Evolutionary conservation across 768 basidiomycete genomes (phyloP).

Genomic region (Russula lepida): DNA sequence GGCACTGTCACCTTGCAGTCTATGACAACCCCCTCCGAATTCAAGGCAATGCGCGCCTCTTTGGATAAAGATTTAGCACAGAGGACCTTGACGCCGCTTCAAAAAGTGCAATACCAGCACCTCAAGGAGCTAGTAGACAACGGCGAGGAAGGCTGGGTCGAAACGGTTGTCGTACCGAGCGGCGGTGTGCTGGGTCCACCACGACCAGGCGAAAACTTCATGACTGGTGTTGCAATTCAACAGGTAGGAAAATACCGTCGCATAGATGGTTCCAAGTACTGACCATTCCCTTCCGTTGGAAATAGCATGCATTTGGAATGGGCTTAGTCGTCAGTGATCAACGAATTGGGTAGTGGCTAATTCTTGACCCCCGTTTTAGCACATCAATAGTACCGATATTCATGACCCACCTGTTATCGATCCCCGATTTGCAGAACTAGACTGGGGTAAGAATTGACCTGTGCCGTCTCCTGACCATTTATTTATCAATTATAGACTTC

Average conservation of each 20-base stretch:
- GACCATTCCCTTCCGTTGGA: neutral
- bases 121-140: constrained; percentile 15
- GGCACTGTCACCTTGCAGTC: constrained; percentile 13
- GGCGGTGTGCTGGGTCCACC: constrained; percentile 14
- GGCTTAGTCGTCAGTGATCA: constrained; percentile 14
- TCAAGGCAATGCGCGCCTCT: constrained; percentile 13
- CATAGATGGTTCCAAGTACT: neutral
- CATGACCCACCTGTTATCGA: constrained; percentile 12
- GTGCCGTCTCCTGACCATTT: neutral
- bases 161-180: constrained; percentile 17
- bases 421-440: constrained; percentile 13
- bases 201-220: constrained; percentile 5
- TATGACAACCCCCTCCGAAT: constrained; percentile 12
- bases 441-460: constrained; percentile 10
- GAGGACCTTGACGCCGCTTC: constrained; percentile 9
- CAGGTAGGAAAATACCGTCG: constrained; percentile 5
- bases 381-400: constrained; percentile 16
- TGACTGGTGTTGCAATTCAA: constrained; percentile 20
- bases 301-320: constrained; percentile 15
- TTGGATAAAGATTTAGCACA: constrained; percentile 12
- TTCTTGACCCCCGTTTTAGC: constrained; percentile 2
- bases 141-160: constrained; percentile 18
- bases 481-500: constrained; percentile 5
- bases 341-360: neutral
- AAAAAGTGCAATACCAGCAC: constrained; percentile 14